These are phyloP conservation scores for Euphorbia tirucalli DNA, from an alignment of 345 rosid species.

Conservation along the genomic window DNA sequence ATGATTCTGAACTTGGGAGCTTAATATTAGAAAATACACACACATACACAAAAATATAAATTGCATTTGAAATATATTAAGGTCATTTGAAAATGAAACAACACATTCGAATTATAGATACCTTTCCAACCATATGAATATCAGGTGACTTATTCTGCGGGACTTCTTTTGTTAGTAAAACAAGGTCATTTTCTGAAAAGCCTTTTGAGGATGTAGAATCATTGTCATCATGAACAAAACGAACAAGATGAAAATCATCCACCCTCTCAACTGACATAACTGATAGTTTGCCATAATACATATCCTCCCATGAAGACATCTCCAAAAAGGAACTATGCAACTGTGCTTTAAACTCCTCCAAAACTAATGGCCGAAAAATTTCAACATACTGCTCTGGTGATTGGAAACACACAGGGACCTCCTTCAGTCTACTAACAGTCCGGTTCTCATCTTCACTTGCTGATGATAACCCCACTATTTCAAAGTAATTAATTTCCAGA, in stretches of 20 bases:
- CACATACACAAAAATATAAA: neutral
- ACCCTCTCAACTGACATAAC: constrained; percentile 90
- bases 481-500: constrained; percentile 80
- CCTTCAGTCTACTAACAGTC: constrained; percentile 51
- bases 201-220: constrained; percentile 55
- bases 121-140: constrained; percentile 90
- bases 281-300: constrained; percentile 69
- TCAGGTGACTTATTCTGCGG: constrained; percentile 48
- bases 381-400: constrained; percentile 81
- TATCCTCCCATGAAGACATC: constrained; percentile 79
- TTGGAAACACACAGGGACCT: constrained; percentile 78
- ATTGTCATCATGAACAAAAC: constrained; percentile 78
- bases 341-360: constrained; percentile 98
- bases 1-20: neutral
- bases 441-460: constrained; percentile 40
- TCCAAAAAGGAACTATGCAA: constrained; percentile 73
- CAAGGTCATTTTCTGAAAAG: constrained; percentile 83
- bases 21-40: neutral
- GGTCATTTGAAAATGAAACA: neutral
- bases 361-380: constrained; percentile 81
- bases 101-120: constrained; percentile 14
- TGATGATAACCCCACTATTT: constrained; percentile 59
- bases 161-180: constrained; percentile 83
- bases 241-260: constrained; percentile 92
- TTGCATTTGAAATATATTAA: neutral